Conservation (phyloP, 305 asterid species). For the Solanum aculeatissimum region DNA sequence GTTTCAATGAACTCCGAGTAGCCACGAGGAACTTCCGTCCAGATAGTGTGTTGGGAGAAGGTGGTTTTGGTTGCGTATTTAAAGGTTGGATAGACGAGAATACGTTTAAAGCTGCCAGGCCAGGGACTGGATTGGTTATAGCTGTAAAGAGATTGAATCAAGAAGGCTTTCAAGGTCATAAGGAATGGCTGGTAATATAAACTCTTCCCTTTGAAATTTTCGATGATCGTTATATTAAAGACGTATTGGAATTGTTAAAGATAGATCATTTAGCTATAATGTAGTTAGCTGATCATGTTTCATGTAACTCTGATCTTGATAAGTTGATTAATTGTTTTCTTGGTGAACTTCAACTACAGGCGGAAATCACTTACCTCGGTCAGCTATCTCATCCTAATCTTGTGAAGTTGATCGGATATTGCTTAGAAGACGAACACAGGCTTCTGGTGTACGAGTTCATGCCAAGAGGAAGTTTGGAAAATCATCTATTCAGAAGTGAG, state of each 20-base stretch:
- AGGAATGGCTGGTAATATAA: constrained; percentile 18
- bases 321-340: background rate
- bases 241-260: background rate
- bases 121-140: constrained; percentile 14
- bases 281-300: background rate
- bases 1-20: constrained; percentile 9
- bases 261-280: background rate
- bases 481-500: constrained; percentile 23
- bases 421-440: constrained; percentile 20
- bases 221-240: background rate
- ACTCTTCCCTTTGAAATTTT: background rate
- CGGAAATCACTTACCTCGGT: constrained; percentile 14
- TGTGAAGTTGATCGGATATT: constrained; percentile 14
- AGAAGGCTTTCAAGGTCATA: constrained; percentile 16
- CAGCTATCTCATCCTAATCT: constrained; percentile 14
- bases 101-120: constrained; percentile 13
- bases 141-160: constrained; percentile 17
- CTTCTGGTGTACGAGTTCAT: constrained; percentile 18
- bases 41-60: constrained; percentile 21
- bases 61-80: constrained; percentile 18
- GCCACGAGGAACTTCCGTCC: constrained; percentile 22
- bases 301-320: background rate
- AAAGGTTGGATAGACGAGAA: constrained; percentile 20
- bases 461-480: constrained; percentile 21
- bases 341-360: background rate